These are phyloP conservation scores for Pseudogymnoascus sp. DNA, from an alignment of 2,329 filamentous ascomycete genomes.

Conservation along the genomic window DNA sequence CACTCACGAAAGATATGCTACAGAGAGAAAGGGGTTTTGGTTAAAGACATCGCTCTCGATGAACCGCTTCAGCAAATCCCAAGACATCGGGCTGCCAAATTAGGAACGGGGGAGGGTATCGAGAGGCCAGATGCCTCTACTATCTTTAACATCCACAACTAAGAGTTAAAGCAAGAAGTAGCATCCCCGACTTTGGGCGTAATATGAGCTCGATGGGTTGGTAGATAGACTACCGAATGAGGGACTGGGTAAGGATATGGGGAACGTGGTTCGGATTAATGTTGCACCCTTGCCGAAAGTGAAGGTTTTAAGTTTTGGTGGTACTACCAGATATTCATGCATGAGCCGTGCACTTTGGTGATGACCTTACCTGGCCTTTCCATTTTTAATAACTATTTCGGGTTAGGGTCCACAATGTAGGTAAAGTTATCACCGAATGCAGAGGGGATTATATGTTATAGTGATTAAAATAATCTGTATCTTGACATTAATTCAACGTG, in stretches of 20 bases:
- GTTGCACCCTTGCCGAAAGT: slow-evolving; percentile 2
- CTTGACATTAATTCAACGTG: not conserved
- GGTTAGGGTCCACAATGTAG: not conserved
- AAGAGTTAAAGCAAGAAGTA: slow-evolving; percentile 3
- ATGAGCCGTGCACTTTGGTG: slow-evolving; percentile 3
- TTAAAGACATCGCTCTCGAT: slow-evolving; percentile 93
- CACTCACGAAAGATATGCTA: slow-evolving; percentile 74
- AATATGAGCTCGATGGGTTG: slow-evolving; percentile 4
- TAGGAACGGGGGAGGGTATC: not conserved
- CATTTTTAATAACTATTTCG: not conserved
- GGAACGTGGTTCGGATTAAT: slow-evolving; percentile 4
- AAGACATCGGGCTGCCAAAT: slow-evolving; percentile 51
- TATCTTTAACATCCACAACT: slow-evolving; percentile 7
- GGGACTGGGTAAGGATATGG: not conserved
- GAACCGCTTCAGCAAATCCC: slow-evolving; percentile 84
- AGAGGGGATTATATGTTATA: not conserved
- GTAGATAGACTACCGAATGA: slow-evolving; percentile 1
- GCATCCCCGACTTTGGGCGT: slow-evolving; percentile 7
- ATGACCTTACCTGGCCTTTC: slow-evolving; percentile 3
- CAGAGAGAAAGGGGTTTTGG: slow-evolving; percentile 79
- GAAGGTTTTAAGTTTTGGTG: slow-evolving; percentile 9
- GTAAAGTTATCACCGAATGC: not conserved
- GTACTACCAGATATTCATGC: not conserved
- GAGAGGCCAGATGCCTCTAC: slow-evolving; percentile 8
- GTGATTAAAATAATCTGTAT: not conserved